Percentiles rank a stretch among this genome's conserved stretches.
Conservation (phyloP, 768 basidiomycete genomes). For the Hericium coralloides region DNA sequence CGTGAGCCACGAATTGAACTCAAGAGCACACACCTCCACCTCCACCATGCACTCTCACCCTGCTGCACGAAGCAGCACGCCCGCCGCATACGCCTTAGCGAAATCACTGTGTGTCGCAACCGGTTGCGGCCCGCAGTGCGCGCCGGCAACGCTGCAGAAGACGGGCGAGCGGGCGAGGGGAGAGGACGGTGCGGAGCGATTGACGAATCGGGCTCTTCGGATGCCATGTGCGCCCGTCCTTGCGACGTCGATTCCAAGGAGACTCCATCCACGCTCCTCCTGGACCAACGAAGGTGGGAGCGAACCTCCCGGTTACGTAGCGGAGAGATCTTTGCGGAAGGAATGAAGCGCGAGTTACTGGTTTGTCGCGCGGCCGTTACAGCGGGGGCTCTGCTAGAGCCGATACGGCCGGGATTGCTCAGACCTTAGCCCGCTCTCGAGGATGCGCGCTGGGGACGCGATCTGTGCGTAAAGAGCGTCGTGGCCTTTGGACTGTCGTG, state of each 20-base stretch:
- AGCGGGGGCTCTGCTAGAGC: not conserved
- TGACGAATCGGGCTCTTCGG: too few relatives aligned
- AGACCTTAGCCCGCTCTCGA: not conserved
- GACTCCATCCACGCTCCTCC: too few relatives aligned
- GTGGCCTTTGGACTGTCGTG: not conserved
- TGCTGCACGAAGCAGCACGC: not conserved
- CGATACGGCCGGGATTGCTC: not conserved
- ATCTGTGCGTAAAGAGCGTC: not conserved
- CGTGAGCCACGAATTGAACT: too few relatives aligned
- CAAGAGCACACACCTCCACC: not conserved
- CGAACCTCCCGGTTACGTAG: too few relatives aligned
- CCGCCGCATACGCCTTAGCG: not conserved
- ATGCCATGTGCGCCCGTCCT: too few relatives aligned
- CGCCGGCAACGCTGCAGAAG: not conserved
- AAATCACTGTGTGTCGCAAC: not conserved
- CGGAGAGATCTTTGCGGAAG: too few relatives aligned
- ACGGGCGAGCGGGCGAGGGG: not conserved
- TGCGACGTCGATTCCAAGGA: too few relatives aligned
- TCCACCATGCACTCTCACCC: not conserved
- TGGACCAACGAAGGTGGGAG: too few relatives aligned
- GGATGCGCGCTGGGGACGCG: not conserved
- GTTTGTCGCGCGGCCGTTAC: not conserved
- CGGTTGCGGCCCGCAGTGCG: not conserved
- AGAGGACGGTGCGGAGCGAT: not conserved
- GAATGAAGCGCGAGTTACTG: not conserved